Percentiles rank a stretch among this genome's conserved stretches.
Evolutionary conservation across 2,329 filamentous ascomycete species (phyloP).

Genomic region (Cladosporium velox): DNA sequence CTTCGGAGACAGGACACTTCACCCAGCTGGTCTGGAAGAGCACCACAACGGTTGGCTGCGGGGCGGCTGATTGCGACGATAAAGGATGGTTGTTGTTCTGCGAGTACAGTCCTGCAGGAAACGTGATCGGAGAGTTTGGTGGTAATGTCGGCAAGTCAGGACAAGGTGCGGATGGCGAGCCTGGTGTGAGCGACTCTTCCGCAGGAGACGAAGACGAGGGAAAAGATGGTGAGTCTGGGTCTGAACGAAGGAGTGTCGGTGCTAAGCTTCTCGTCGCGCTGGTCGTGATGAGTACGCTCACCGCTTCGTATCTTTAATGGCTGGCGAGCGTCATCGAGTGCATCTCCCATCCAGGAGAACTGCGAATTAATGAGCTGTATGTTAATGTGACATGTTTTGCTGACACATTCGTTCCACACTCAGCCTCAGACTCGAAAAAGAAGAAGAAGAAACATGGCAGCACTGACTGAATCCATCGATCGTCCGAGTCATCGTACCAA

Average conservation of each 20-base stretch:
- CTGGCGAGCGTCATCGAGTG: background rate
- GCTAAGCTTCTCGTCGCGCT: conserved; percentile 5
- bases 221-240: background rate
- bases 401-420: background rate
- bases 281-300: conserved; percentile 8
- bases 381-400: background rate
- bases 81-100: conserved; percentile 39
- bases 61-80: conserved; percentile 30
- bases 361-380: background rate
- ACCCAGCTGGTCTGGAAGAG: conserved; percentile 40
- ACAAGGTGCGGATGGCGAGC: conserved; percentile 26
- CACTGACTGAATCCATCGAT: background rate
- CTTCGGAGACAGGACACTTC: conserved; percentile 34
- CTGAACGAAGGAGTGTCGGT: background rate
- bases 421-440: background rate
- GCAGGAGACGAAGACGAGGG: background rate
- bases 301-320: conserved; percentile 5
- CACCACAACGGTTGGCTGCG: conserved; percentile 36
- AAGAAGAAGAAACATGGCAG: background rate
- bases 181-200: conserved; percentile 24
- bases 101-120: conserved; percentile 43
- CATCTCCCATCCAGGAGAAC: background rate
- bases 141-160: conserved; percentile 38
- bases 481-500: background rate
- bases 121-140: conserved; percentile 39